Conservation (phyloP, 495 filamentous ascomycete species). For the Hypoxylon trugodes region DNA sequence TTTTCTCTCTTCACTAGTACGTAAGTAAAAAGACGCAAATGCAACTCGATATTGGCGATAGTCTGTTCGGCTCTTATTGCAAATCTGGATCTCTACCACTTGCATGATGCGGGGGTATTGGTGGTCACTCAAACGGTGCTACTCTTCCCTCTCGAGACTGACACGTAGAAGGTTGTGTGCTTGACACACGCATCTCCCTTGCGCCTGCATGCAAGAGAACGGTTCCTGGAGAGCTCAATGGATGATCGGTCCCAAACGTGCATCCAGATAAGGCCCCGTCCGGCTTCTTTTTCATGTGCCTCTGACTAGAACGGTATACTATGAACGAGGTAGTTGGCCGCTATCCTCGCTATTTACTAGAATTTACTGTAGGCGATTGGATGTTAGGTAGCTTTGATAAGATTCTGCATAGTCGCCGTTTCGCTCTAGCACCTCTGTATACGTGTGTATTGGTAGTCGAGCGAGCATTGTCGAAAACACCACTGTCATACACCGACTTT, state of each 20-base stretch:
- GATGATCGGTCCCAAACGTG: conserved; percentile 33
- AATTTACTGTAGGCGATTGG: conserved; percentile 15
- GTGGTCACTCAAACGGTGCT: conserved; percentile 29
- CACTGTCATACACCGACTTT: conserved; percentile 6
- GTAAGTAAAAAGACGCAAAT: conserved; percentile 27
- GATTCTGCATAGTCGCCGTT: conserved; percentile 4
- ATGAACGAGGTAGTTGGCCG: conserved; percentile 16
- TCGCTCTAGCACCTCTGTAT: conserved; percentile 13
- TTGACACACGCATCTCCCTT: conserved; percentile 38
- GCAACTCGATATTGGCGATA: conserved; percentile 31
- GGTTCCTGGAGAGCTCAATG: conserved; percentile 38
- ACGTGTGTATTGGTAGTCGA: background rate
- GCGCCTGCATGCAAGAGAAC: conserved; percentile 34
- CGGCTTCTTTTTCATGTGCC: conserved; percentile 21
- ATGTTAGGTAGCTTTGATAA: conserved; percentile 21
- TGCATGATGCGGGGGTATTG: conserved; percentile 37
- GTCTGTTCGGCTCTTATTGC: conserved; percentile 32
- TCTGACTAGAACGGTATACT: conserved; percentile 10
- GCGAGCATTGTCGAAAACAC: background rate
- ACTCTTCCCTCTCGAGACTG: conserved; percentile 40
- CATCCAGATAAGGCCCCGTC: conserved; percentile 29
- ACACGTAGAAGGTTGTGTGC: conserved; percentile 44
- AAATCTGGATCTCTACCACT: conserved; percentile 38
- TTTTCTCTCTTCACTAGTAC: conserved; percentile 1
- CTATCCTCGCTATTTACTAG: conserved; percentile 7